phyloP scores from a whole-genome alignment of 1,284 basidiomycete species.

The Hypsizygus ulmarius region DNA sequence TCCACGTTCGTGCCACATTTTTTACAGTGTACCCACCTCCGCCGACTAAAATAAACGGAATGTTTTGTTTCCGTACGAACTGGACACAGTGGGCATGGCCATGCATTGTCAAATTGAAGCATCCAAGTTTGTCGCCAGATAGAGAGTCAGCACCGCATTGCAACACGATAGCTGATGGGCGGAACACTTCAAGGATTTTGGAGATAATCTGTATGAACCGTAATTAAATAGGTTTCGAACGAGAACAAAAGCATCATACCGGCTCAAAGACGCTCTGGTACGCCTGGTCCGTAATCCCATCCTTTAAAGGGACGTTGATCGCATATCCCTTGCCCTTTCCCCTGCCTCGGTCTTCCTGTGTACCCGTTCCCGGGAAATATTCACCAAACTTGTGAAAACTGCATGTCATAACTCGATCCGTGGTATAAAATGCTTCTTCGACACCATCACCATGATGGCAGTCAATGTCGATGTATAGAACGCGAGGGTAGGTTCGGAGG shows the following conservation, averaged over 20 bases:
- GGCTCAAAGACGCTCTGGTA: constrained; percentile 88
- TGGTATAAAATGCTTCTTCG: constrained; percentile 98
- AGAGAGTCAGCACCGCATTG: constrained; percentile 97
- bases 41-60: constrained; percentile 90
- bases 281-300: constrained; percentile 87
- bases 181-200: constrained; percentile 88
- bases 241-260: constrained; percentile 41
- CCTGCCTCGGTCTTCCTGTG: constrained; percentile 82
- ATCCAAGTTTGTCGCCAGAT: constrained; percentile 93
- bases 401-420: constrained; percentile 94
- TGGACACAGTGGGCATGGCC: constrained; percentile 92
- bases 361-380: constrained; percentile 95
- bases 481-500: constrained; percentile 77
- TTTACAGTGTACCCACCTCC: constrained; percentile 97
- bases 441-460: constrained; percentile 99
- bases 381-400: constrained; percentile 97
- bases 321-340: constrained; percentile 89
- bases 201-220: constrained; percentile 63
- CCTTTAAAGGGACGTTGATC: constrained; percentile 91
- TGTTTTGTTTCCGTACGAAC: constrained; percentile 80
- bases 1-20: constrained; percentile 95
- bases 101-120: constrained; percentile 94
- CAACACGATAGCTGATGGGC: constrained; percentile 86
- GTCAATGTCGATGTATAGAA: constrained; percentile 97
- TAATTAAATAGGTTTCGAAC: neutral